phyloP scores from a whole-genome alignment of 306 rosid genomes.

The Albizia julibrissin region DNA sequence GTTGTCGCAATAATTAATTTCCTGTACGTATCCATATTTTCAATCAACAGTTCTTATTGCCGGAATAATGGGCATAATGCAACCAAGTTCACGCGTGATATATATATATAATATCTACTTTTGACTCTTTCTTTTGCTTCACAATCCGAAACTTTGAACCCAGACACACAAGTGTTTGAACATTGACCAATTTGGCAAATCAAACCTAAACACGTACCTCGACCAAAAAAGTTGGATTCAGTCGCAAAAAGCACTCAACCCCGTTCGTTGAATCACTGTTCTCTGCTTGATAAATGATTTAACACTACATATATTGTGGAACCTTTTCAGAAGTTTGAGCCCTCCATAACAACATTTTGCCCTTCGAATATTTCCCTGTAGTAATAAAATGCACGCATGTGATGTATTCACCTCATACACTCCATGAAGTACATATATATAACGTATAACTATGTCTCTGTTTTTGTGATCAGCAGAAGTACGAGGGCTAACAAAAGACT shows the following conservation, averaged over 20 bases:
- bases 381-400: neutral
- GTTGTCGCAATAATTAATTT: neutral
- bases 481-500: too few species aligned
- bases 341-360: neutral
- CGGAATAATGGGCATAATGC: neutral
- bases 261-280: neutral
- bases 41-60: neutral
- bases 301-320: neutral
- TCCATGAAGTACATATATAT: neutral
- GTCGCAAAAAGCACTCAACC: neutral
- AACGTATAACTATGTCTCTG: too few species aligned
- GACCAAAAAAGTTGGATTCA: neutral
- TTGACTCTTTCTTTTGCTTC: slow-evolving; percentile 12
- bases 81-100: slow-evolving; percentile 12
- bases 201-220: neutral
- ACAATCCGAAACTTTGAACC: slow-evolving; percentile 4
- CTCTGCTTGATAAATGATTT: neutral
- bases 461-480: too few species aligned
- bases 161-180: neutral
- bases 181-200: neutral
- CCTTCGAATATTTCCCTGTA: neutral
- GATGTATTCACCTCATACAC: neutral
- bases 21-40: neutral
- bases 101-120: neutral
- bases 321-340: neutral